Percentiles rank a stretch among this genome's conserved stretches.
phyloP scores from a whole-genome alignment of 75 land plant species.

The Pinus taeda region DNA sequence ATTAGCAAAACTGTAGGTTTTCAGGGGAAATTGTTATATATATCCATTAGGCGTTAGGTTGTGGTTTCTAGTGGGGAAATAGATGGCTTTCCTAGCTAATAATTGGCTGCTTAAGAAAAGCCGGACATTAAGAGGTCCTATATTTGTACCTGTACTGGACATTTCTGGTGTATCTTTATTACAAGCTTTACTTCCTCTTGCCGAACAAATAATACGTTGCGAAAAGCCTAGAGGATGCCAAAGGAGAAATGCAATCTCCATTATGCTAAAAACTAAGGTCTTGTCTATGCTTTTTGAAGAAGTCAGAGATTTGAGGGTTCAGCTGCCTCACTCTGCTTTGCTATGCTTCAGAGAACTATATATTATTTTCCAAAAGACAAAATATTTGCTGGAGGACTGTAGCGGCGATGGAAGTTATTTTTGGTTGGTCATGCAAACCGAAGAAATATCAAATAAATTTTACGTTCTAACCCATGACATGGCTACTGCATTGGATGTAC shows the following conservation, averaged over 20 bases:
- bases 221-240: slow-evolving; percentile 38
- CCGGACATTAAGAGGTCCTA: neutral
- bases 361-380: slow-evolving; percentile 27
- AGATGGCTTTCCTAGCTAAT: neutral
- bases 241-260: slow-evolving; percentile 32
- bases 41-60: no score
- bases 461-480: slow-evolving; percentile 44
- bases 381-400: slow-evolving; percentile 28
- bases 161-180: neutral
- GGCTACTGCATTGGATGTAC: slow-evolving; percentile 39
- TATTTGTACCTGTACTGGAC: neutral
- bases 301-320: slow-evolving; percentile 19
- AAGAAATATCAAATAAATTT: slow-evolving; percentile 35
- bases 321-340: slow-evolving; percentile 50
- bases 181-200: neutral
- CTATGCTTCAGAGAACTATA: slow-evolving; percentile 54
- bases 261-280: slow-evolving; percentile 44
- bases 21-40: no score
- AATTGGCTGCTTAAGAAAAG: neutral
- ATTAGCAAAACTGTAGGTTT: no score
- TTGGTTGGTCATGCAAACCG: slow-evolving; percentile 46
- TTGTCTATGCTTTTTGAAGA: slow-evolving; percentile 64
- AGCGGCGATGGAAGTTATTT: slow-evolving; percentile 24
- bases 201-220: neutral
- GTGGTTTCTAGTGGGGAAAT: neutral